Evolutionary conservation across 352 stramenopile genomes (phyloP), one percentile per base, ranked within the genome.

Genomic region (Globisporangium nagaii): DNA sequence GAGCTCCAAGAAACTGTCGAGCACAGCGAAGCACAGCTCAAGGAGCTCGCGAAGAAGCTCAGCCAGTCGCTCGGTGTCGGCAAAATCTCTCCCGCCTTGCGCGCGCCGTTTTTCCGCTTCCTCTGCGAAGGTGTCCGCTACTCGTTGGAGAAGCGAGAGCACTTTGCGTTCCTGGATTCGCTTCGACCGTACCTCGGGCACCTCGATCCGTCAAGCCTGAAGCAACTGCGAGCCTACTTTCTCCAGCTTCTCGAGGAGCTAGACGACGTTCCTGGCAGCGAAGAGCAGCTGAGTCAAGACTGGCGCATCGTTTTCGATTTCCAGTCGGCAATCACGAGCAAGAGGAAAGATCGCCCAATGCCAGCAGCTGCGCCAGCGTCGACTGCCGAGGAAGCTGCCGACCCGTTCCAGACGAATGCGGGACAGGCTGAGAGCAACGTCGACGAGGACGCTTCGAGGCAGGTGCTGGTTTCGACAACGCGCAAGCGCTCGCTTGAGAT

Each of bases 51-150:
- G 25, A 95, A 86, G 69, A 76, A 82, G 43, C 68, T 95, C 8
- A 94, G 80, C 25, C 78, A 90, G 52, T 90, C 81, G 11, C 62
- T 95, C 24, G 85, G 85, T 22, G 79, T 93, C 20, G 81, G 84
- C 20, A 93, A 90, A 54, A 60, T 94, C 10, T 44, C 76, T 15
- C 53, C 69, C 20, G 75, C 81, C 11, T 59, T 95, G 51, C 68
- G 79, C 49, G 73, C 71, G 6, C 79, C 84, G 20, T 95, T 93
- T 62, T 75, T 92, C 53, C 72, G 85, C 0, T 95, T 95, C 52
- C 37, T 95, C 22, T 77, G 79, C 42, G 85, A 95, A 73, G 85
- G 85, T 25, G 66, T 94, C 2, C 79, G 84, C 11, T 92, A 75
- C 59, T 70, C 81, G 19, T 40, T 95, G 20, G 76, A 92, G 45